Conservation (phyloP, 2,329 filamentous ascomycete species). For the Fusarium virguliforme region DNA sequence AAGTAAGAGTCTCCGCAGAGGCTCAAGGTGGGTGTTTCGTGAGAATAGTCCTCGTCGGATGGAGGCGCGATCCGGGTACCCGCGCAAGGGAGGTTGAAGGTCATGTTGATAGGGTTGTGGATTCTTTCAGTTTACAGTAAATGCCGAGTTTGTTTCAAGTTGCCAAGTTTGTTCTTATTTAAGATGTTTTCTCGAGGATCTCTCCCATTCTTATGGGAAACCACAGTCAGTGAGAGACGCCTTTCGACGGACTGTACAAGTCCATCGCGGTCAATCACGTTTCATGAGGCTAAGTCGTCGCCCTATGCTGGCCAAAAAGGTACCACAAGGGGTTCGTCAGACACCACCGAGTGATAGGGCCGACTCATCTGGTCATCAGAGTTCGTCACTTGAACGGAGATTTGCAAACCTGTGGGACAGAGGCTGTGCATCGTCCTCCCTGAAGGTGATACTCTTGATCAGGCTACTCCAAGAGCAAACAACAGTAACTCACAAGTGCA, state of each 20-base stretch:
- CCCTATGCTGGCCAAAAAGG: conserved; percentile 4
- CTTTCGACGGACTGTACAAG: background rate
- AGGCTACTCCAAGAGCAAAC: background rate
- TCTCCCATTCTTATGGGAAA: background rate
- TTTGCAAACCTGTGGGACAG: background rate
- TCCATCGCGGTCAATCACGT: conserved; percentile 12
- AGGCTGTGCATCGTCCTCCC: conserved; percentile 5
- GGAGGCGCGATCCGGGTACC: conserved; percentile 11
- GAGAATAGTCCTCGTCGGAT: conserved; percentile 23
- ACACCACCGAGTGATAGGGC: conserved; percentile 24
- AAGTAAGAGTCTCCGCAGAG: conserved; percentile 42
- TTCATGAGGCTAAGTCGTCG: conserved; percentile 24
- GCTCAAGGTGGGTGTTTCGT: conserved; percentile 39
- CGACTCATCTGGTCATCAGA: conserved; percentile 21
- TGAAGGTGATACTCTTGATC: background rate
- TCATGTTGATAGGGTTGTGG: background rate
- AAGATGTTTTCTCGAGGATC: background rate
- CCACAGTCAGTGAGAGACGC: background rate
- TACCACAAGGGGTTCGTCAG: conserved; percentile 31
- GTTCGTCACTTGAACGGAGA: background rate
- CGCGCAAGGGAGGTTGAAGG: conserved; percentile 7
- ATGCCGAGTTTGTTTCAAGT: background rate
- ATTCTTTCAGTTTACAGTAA: background rate
- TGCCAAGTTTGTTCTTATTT: background rate
- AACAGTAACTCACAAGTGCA: background rate